Base-by-base conservation (phyloP, 805 yeast species). In the Pichia deserticola region DNA sequence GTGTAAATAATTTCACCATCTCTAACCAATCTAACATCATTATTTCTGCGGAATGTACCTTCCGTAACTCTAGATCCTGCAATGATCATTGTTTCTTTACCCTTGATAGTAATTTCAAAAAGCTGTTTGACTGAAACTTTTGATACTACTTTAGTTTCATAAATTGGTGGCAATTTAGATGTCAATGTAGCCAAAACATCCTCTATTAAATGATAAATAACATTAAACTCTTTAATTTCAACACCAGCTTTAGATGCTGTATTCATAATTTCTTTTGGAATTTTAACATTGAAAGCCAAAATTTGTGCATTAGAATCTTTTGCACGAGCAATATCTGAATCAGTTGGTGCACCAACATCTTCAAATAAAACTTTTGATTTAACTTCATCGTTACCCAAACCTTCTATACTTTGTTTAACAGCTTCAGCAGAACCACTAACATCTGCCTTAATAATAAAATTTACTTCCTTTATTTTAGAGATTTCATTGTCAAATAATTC, bases 361-460 rank as follows among this genome's bases (percentile, higher is more conserved):
- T 82, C 76, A 41, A 77, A 77, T 4, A 93, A 66, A 1, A 92
- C 81, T n/a, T 73, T 66, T 5, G 89, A 78, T 52, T 73, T 71
- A 7, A 92, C 92, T 60, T 87, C 95, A 1, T 85, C 86, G 63
- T 92, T 90, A 7, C 97, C 97, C n/a, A 93, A 68, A 11, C 82
- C 82, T 51, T 75, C 74, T 44, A 93, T 79, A 57, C 92, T 81
- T 63, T 90, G 97, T 37, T 72, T 76, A 35, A 93, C 86, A 1
- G 99, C 99, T 63, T 93, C 99, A 0, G 87, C 86, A 0, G 98
- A 90, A 0, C 99, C 99, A 57, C 84, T 82, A 1, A 92, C 97
- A 67, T 93, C 99, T 0, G 96, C 86, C 62, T 87, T 89, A 36
- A 93, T 72, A 30, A 93, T 82, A 55, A 83, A 89, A 33, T 80